Evolutionary conservation across 257 asterid genomes (phyloP).

Genomic region (Leonotis leonurus): DNA sequence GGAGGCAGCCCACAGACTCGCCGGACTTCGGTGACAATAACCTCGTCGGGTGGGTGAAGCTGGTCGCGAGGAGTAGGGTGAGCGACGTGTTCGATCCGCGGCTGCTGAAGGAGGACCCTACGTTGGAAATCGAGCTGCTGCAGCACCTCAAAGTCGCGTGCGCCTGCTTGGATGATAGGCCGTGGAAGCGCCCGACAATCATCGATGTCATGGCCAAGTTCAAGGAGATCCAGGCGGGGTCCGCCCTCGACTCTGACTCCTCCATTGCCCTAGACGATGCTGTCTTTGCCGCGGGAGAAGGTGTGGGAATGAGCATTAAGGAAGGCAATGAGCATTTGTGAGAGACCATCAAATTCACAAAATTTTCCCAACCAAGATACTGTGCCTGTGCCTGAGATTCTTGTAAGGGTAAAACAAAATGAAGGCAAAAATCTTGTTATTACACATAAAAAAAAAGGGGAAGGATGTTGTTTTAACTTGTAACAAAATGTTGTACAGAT

Average conservation of each 20-base stretch:
- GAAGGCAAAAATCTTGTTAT: slow-evolving; percentile 25
- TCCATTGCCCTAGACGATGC: slow-evolving; percentile 39
- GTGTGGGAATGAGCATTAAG: slow-evolving; percentile 71
- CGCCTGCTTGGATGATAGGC: slow-evolving; percentile 75
- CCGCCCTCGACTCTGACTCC: slow-evolving; percentile 52
- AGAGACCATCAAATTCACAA: too few relatives aligned
- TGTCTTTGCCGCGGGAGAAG: slow-evolving; percentile 36
- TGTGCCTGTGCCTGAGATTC: slow-evolving; percentile 19
- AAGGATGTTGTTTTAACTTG: slow-evolving; percentile 41
- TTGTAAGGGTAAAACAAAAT: slow-evolving; percentile 31
- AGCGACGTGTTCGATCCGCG: slow-evolving; percentile 66
- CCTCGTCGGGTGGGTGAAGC: slow-evolving; percentile 90
- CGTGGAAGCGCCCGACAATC: slow-evolving; percentile 81
- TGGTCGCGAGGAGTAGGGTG: slow-evolving; percentile 49
- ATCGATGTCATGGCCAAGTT: slow-evolving; percentile 81
- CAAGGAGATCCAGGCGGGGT: slow-evolving; percentile 79
- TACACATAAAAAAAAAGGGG: slow-evolving; percentile 27
- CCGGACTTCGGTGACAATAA: slow-evolving; percentile 88
- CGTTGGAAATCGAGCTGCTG: slow-evolving; percentile 64
- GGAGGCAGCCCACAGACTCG: slow-evolving; percentile 78
- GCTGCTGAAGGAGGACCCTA: slow-evolving; percentile 63
- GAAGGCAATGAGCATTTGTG: slow-evolving; percentile 81
- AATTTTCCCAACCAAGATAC: too few relatives aligned
- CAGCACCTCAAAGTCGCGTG: slow-evolving; percentile 72
- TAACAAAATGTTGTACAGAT: slow-evolving; percentile 69